These are phyloP conservation scores for Lentinus tigrinus DNA, from an alignment of 768 basidiomycete genomes.

Conservation along the genomic window DNA sequence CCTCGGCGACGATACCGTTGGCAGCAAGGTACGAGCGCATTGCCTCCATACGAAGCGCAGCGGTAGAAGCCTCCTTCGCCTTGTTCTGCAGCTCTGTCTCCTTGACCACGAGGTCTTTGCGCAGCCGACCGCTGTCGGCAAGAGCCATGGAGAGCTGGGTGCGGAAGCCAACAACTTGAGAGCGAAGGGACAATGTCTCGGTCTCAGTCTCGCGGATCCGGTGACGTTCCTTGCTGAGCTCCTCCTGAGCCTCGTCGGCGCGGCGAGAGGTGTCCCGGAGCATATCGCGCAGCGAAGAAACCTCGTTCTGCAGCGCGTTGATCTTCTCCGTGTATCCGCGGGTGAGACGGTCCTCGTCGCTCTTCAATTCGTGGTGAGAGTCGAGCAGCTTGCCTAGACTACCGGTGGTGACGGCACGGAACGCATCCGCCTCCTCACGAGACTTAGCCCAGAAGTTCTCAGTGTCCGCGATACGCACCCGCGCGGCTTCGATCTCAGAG, in stretches of 20 bases:
- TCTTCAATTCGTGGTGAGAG: constrained; percentile 79
- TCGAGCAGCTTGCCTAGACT: constrained; percentile 85
- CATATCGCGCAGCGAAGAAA: constrained; percentile 73
- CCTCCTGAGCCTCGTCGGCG: constrained; percentile 64
- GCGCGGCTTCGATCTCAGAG: constrained; percentile 70
- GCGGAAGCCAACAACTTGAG: constrained; percentile 74
- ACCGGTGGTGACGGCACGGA: constrained; percentile 83
- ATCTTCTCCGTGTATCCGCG: constrained; percentile 83
- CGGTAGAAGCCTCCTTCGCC: constrained; percentile 63
- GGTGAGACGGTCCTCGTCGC: constrained; percentile 75
- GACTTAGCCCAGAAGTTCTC: constrained; percentile 93
- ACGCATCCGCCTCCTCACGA: constrained; percentile 89
- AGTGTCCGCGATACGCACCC: constrained; percentile 66
- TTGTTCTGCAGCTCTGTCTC: constrained; percentile 67
- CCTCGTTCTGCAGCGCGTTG: constrained; percentile 76
- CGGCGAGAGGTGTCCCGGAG: constrained; percentile 74
- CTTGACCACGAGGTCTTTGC: constrained; percentile 65
- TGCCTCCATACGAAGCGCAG: constrained; percentile 71
- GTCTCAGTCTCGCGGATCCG: constrained; percentile 62
- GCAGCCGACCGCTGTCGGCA: constrained; percentile 66
- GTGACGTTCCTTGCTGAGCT: constrained; percentile 66
- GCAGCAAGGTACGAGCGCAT: constrained; percentile 87
- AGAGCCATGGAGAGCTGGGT: constrained; percentile 67
- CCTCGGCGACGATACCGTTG: constrained; percentile 78
- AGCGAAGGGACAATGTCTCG: constrained; percentile 62